Evolutionary conservation across 2,329 filamentous ascomycete species (phyloP).

Genomic region (Neocatenulostroma microsporum): DNA sequence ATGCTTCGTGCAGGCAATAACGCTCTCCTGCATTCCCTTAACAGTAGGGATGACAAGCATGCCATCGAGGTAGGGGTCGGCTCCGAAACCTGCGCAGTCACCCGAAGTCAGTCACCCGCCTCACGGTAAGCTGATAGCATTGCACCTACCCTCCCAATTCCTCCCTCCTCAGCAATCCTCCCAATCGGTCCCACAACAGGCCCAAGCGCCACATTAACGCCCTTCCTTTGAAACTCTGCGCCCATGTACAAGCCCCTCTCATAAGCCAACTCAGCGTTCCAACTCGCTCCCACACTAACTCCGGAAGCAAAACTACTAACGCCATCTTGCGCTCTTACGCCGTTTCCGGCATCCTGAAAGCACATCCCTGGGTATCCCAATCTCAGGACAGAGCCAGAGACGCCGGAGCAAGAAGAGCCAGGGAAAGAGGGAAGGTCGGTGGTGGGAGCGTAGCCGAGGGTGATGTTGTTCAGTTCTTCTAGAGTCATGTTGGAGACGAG

Average conservation of each 20-base stretch:
- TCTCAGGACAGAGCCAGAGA: constrained; percentile 29
- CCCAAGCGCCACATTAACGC: constrained; percentile 44
- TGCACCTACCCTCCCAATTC: constrained; percentile 24
- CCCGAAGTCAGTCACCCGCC: constrained; percentile 1
- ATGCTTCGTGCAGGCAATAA: too few species aligned
- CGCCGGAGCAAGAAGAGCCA: constrained; percentile 27
- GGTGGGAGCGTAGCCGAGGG: constrained; percentile 19
- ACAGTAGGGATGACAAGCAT: constrained; percentile 11
- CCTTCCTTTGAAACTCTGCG: constrained; percentile 28
- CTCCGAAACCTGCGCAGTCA: too few species aligned
- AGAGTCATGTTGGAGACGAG: constrained; percentile 1
- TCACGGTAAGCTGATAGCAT: neutral
- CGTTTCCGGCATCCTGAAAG: too few species aligned
- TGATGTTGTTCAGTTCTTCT: constrained; percentile 34
- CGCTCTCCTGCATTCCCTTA: constrained; percentile 22
- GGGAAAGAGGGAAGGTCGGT: too few species aligned
- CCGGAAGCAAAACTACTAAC: too few species aligned
- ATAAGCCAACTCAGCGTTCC: constrained; percentile 49
- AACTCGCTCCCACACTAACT: constrained; percentile 37
- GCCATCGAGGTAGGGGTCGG: constrained; percentile 16
- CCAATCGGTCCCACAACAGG: constrained; percentile 57
- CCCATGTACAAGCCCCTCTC: constrained; percentile 46
- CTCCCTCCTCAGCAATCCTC: constrained; percentile 18
- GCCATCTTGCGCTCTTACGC: too few species aligned
- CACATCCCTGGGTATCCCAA: constrained; percentile 28